Evolutionary conservation across 495 filamentous ascomycete species (phyloP).

Genomic region (Beverwykella pulmonaria): DNA sequence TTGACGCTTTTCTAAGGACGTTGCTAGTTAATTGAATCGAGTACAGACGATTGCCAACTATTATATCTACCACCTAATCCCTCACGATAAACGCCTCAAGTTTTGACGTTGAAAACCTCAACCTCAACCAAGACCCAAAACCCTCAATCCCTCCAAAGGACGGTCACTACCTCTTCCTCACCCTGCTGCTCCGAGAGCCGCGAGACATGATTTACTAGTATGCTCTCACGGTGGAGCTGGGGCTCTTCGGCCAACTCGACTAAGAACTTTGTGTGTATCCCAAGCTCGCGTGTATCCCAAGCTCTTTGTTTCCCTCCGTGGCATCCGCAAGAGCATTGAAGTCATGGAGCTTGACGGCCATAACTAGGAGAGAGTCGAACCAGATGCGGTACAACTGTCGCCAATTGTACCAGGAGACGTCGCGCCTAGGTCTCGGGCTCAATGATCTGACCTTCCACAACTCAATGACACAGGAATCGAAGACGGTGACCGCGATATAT

Average conservation of each 20-base stretch:
- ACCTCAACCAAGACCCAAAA: background rate
- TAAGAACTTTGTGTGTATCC: too few relatives aligned
- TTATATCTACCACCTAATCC: too few relatives aligned
- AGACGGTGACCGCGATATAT: too few relatives aligned
- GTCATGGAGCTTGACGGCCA: too few relatives aligned
- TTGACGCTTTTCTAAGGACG: too few relatives aligned
- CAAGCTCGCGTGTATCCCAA: background rate
- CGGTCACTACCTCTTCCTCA: conserved; percentile 4
- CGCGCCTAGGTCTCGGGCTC: background rate
- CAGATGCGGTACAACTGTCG: background rate
- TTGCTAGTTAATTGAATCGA: too few relatives aligned
- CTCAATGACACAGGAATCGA: too few relatives aligned
- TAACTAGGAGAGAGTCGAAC: background rate
- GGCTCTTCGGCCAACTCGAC: background rate
- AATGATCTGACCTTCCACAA: background rate
- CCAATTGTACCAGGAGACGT: background rate
- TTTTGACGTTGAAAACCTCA: background rate
- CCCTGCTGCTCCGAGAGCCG: conserved; percentile 14
- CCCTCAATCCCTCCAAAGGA: background rate
- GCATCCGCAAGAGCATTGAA: too few relatives aligned
- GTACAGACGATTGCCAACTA: too few relatives aligned
- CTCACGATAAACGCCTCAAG: too few relatives aligned
- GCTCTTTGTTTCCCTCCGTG: background rate
- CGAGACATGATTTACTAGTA: conserved; percentile 20
- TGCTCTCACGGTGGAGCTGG: background rate